Base-by-base conservation (phyloP, 1,284 basidiomycete genomes). In the Coriolopsis trogii region DNA sequence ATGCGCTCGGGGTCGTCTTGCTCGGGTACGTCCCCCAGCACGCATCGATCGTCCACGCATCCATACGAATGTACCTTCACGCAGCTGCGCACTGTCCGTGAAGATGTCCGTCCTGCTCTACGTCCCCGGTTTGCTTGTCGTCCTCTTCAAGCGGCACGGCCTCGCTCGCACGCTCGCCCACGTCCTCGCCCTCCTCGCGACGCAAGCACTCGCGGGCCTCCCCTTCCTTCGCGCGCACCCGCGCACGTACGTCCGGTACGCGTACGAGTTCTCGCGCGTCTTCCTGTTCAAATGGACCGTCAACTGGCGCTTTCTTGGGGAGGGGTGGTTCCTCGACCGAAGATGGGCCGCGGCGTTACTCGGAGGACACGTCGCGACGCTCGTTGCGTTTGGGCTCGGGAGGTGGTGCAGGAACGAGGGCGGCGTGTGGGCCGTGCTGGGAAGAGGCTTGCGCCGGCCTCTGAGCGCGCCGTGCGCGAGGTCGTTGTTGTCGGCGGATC, bases 231-330 rank as follows among this genome's bases (percentile, higher is more conserved):
- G 76, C 28, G 72, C 80, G 51, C 74, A 89, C 61, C 73, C 81
- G 3, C 60, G 69, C 55, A 75, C 83, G 15, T 99, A 99, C 72
- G 63, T 93, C 33, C 71, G 69, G 10, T 80, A 81, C 8, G 88
- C 97, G 1, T 99, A 97, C 68, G 87, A 99, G 67, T 78, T 99
- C 50, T 86, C 86, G 2, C 85, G 97, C 12, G 79, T 85, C 12
- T 99, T 99, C 73, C 73, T 97, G 30, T 97, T 92, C 73, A 86
- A 92, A 67, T 99, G 96, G 96, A 98, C 96, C 0, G 95, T 98
- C 56, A 99, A 99, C 67, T 99, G 97, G 95, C 81, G 93, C 29
- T 91, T 98, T 64, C 60, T 99, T 1, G 72, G 80, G 20, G 91
- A 95, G 66, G 73, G 81, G 12, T 74, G 71, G 0, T 99, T 99